phyloP scores from a whole-genome alignment of 257 asterid genomes.

The Solanum tacnaense region DNA sequence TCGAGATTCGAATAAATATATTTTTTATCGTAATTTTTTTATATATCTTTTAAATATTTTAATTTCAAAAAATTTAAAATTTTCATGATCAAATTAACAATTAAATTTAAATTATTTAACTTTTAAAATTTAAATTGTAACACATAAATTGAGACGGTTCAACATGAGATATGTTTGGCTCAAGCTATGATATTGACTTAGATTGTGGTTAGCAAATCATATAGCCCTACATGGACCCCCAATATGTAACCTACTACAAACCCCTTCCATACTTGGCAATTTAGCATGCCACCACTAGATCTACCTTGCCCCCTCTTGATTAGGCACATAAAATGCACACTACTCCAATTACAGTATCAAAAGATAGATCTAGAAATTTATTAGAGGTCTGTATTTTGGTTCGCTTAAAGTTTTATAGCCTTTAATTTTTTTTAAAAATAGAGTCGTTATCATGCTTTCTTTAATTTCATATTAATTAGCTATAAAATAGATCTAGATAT shows the following conservation, averaged over 20 bases:
- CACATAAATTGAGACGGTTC: not conserved
- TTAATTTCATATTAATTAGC: too few relatives aligned
- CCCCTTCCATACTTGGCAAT: not conserved
- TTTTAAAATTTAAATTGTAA: fast-evolving
- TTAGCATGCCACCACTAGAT: not conserved
- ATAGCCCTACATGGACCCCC: not conserved
- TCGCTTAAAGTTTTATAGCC: too few relatives aligned
- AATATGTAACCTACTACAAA: not conserved
- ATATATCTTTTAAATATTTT: not conserved
- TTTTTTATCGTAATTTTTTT: not conserved
- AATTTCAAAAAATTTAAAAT: not conserved
- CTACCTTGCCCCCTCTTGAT: not conserved
- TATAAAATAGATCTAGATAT: too few relatives aligned
- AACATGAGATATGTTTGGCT: not conserved
- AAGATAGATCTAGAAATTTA: not conserved
- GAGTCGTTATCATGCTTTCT: too few relatives aligned
- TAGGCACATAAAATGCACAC: not conserved
- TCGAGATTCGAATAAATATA: fast-evolving
- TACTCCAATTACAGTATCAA: not conserved
- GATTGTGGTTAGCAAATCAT: not conserved
- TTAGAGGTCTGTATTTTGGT: too few relatives aligned
- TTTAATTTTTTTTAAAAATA: too few relatives aligned
- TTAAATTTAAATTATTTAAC: not conserved
- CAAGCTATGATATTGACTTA: not conserved
- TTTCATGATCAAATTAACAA: fast-evolving